Evolutionary conservation across 805 yeast genomes (phyloP), one percentile per base, ranked within the genome.

Genomic region (Millerago galiae): DNA sequence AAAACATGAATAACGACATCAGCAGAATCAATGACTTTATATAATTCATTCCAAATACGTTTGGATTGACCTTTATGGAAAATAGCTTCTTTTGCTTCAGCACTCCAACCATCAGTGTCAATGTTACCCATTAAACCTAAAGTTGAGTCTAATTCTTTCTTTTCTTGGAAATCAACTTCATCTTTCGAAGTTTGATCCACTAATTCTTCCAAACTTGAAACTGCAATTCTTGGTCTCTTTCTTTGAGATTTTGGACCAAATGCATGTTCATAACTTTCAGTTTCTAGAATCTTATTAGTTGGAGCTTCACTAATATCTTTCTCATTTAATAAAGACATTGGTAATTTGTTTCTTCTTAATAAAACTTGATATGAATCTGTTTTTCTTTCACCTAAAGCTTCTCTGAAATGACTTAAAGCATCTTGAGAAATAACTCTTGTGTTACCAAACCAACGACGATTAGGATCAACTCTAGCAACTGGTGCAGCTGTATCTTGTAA

Each of bases 371-470:
- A 91, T 5, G 81, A 70, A 57, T 91, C 95, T 52, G 81, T 72
- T 55, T 82, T 76, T 56, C 83, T 84, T 48, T 83, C 95, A 37
- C 93, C 95, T 68, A 91, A 73, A 8, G 97, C 97, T 52, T 86
- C 93, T 62, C 99, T 75, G 69, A 91, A 91, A 67, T 93, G 98
- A 25, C 83, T 71, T 56, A 91, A 70, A 2, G 98, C 96, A 71
- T 93, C 96, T 63, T 91, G 99, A 5, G 97, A 91, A 58, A 91
- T 91, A 33, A 91, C 99, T 59, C 99, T 78, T 12, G 99, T 88
- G 66, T 89, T 93, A 38, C 96, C 96, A 60, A 93, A 93, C 99
- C 98, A 91, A 60, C 95, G 79, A 63, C 96, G 78, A 63, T 91
- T 91, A 7, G 99, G 98, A 60, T 87, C 96, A 35, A 91, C 95